Base-by-base conservation (phyloP, 805 yeast species). In the Blastobotrys chiropterorum region DNA sequence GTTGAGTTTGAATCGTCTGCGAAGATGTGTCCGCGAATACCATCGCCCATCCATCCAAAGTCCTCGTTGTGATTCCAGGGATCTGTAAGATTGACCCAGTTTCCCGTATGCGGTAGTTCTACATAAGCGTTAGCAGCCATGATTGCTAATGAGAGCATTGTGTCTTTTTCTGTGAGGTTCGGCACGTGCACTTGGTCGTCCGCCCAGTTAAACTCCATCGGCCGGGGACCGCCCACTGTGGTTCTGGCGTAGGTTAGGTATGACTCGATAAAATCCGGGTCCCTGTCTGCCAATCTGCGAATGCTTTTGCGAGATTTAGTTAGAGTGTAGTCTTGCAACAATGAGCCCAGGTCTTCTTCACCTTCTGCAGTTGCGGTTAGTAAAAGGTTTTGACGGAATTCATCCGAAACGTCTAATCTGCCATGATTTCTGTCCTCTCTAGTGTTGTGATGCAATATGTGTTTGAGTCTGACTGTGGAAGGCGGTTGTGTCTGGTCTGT, bases 51-150 rank as follows among this genome's bases (percentile, higher is more conserved):
- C 99, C 98, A 94, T 2, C 98, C 98, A 11, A 69, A 60, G n/a
- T 78, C 73, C n/a, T 71, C 72, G 42, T 78, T 67, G 26, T 74
- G 70, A 54, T 78, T 73, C 73, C 83, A 87, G 0, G 83, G 82
- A 0, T 66, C 68, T 0, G 81, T 78, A 11, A 87, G 80, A 61
- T 92, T 94, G 51, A 85, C 71, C 98, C 98, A 94, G 64, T 88
- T 95, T 46, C 90, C 90, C 20, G 82, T 78, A 17, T 69, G 70
- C 2, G 97, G 97, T 30, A 80, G 70, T 45, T 78, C 76, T 2
- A 89, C 95, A 63, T 92, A 94, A 2, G 98, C 97, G 65, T 94
- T 86, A 0, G 96, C 86, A 0, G 96, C 81, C 81, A 92, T 86
- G 49, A 82, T 67, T 0, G 97, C 98, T 42, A 92, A 69, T 1